A percentile compares a stretch with the other conserved stretches of the same genome.
These are phyloP conservation scores for Nannizziopsis arthrosporioides DNA, from an alignment of 2,329 filamentous ascomycete genomes.

Conservation along the genomic window DNA sequence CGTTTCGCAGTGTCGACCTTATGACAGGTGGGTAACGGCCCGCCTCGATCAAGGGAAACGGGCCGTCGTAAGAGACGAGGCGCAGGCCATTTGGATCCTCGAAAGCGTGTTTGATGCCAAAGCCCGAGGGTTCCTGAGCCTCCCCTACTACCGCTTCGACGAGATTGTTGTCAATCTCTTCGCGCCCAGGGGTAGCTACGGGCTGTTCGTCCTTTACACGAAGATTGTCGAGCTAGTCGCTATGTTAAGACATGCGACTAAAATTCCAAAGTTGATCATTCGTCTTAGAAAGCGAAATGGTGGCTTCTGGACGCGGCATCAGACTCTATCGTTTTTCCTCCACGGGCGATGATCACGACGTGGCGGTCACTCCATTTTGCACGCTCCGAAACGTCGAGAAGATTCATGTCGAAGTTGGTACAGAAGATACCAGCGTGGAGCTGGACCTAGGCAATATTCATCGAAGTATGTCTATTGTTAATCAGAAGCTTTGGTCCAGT, in stretches of 20 bases:
- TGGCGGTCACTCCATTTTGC: background rate
- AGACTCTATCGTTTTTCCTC: background rate
- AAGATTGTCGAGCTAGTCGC: background rate
- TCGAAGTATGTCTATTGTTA: background rate
- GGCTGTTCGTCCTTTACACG: constrained; percentile 1
- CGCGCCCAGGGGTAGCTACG: background rate
- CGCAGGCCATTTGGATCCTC: background rate
- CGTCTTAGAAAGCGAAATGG: background rate
- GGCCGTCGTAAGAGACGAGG: background rate
- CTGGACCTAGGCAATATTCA: background rate
- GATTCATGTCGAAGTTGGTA: background rate
- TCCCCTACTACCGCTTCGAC: constrained; percentile 7
- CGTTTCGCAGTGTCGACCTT: background rate
- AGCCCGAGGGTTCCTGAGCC: constrained; percentile 2
- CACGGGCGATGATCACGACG: background rate
- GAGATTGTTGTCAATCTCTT: constrained; percentile 7
- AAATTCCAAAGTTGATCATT: background rate
- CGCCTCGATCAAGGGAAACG: background rate
- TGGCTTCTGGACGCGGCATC: background rate
- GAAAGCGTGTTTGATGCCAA: background rate
- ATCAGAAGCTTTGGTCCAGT: background rate
- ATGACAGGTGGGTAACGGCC: background rate
- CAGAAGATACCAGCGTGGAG: background rate
- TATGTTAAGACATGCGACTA: background rate
- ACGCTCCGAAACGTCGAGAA: background rate